Evolutionary conservation across 164 flowering plant genomes (phyloP), one percentile per base, ranked within the genome.

Genomic region (Piper longum): DNA sequence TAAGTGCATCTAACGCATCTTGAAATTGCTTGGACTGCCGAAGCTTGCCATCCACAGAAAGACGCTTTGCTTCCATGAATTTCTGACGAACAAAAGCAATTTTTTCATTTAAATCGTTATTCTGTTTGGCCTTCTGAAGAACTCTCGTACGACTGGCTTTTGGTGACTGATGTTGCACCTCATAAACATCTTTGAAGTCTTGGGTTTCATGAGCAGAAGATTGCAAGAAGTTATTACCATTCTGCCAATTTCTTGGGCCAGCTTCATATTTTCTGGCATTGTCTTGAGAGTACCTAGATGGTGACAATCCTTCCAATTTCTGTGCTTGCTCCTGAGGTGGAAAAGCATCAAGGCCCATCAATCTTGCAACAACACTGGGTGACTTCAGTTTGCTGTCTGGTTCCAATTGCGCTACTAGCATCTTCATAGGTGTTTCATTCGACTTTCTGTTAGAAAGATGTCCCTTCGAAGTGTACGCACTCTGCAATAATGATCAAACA

Each of bases 261-360:
- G 64, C 66, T 42, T 64, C 81, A 8, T 85, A 74, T 62, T 68
- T 80, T 60, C 76, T 41, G 16, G 54, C 58, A 52, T 59, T 18
- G 52, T 48, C 76, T 39, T 67, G 73, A 36, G 77, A 71, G 74
- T 71, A 73, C 59, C 72, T 74, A 69, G 69, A 77, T 56, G 80
- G 70, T 40, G 62, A 69, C 66, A 68, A 78, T 77, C 79, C 76
- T 61, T 73, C 75, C 4, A 73, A 41, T 61, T 76, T 69, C 60
- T 71, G 66, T 67, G 68, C 71, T 56, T 75, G 75, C 56, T 80
- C 78, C 68, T 66, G 79, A 16, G 43, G 75, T 18, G 99, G 97
- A 55, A 88, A 78, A 19, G 85, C 67, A 73, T 93, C 99, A 69
- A 93, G 91, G 16, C 99, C 99, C 99, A 93, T 93, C 74, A 93